phyloP scores from a whole-genome alignment of 1,284 basidiomycete genomes.

The Ceratobasidium sp. region DNA sequence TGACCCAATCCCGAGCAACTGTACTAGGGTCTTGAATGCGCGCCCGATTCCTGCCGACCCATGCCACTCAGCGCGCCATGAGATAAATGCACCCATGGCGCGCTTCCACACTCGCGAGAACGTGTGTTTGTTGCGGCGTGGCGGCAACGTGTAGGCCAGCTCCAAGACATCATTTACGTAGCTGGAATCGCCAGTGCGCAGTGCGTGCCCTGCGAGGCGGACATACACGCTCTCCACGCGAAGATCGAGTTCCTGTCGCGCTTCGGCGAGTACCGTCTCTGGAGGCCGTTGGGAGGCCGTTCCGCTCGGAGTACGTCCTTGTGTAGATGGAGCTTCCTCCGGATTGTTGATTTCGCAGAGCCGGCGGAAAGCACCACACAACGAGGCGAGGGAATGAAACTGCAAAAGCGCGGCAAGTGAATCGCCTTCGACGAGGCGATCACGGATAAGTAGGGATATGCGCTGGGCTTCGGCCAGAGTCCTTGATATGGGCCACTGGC shows the following conservation, averaged over 20 bases:
- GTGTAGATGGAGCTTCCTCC: slow-evolving; percentile 32
- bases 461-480: slow-evolving; percentile 37
- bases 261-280: slow-evolving; percentile 35
- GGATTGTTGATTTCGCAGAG: slow-evolving; percentile 26
- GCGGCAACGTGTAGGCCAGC: slow-evolving; percentile 43
- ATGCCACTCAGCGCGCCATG: slow-evolving; percentile 29
- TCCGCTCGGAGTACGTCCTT: slow-evolving; percentile 9
- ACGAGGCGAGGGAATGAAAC: slow-evolving; percentile 38
- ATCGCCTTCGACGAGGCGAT: slow-evolving; percentile 37
- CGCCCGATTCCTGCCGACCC: slow-evolving; percentile 39
- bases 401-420: slow-evolving; percentile 31
- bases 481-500: slow-evolving; percentile 35
- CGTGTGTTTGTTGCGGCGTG: slow-evolving; percentile 32
- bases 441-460: slow-evolving; percentile 34
- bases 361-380: slow-evolving; percentile 35
- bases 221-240: slow-evolving; percentile 42
- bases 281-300: slow-evolving; percentile 22
- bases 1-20: slow-evolving; percentile 13
- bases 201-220: slow-evolving; percentile 39
- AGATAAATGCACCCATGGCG: slow-evolving; percentile 29
- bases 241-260: slow-evolving; percentile 36
- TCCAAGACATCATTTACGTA: slow-evolving; percentile 43
- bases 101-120: slow-evolving; percentile 42
- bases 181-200: slow-evolving; percentile 39
- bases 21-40: slow-evolving; percentile 29